phyloP scores from a whole-genome alignment of 163 green algal genomes.

The Botryococcus braunii region DNA sequence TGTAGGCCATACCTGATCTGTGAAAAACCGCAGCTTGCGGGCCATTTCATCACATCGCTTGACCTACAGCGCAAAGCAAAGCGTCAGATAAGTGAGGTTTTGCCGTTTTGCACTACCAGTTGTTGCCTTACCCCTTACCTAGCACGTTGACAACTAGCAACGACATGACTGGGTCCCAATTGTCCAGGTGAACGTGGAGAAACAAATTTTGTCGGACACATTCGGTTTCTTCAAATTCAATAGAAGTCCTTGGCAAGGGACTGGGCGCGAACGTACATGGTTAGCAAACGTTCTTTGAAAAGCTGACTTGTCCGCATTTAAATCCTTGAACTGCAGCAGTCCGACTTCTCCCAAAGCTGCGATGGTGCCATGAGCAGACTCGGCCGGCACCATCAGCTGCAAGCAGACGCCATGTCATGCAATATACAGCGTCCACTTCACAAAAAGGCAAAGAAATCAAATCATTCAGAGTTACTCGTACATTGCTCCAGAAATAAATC shows the following conservation, averaged over 20 bases:
- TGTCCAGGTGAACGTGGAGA: not conserved
- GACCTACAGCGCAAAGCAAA: slow-evolving; percentile 56
- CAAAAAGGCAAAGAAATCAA: not conserved
- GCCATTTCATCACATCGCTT: slow-evolving; percentile 97
- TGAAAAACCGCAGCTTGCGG: slow-evolving; percentile 88
- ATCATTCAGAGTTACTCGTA: not conserved
- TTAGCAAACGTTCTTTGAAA: slow-evolving; percentile 93
- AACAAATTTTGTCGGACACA: not conserved
- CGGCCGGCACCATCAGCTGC: slow-evolving; percentile 95
- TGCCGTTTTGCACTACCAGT: no score
- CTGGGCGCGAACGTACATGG: slow-evolving; percentile 49
- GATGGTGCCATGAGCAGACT: slow-evolving; percentile 89
- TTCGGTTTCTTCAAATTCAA: no score
- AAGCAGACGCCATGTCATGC: not conserved
- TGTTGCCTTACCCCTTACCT: no score
- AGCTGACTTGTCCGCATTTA: slow-evolving; percentile 84
- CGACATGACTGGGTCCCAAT: not conserved
- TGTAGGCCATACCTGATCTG: slow-evolving; percentile 70
- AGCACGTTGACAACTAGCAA: no score
- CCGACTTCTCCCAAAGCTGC: slow-evolving; percentile 78
- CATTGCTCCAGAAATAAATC: not conserved
- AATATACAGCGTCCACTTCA: not conserved
- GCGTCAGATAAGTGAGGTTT: no score
- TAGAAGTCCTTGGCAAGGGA: not conserved
- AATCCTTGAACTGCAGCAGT: slow-evolving; percentile 95